phyloP scores from a whole-genome alignment of 192 early-diverging fungal species.

The Neocallimastix lanati region DNA sequence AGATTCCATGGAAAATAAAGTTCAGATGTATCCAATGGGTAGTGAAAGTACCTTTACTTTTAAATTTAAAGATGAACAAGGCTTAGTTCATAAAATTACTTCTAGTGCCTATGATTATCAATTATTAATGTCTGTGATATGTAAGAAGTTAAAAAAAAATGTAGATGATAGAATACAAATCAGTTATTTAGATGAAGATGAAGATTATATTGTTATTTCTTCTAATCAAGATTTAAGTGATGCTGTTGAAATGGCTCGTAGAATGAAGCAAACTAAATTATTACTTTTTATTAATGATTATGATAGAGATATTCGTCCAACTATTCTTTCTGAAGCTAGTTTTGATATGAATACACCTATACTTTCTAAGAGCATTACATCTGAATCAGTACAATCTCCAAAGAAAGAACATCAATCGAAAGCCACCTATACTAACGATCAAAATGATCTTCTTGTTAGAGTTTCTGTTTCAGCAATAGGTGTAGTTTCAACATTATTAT shows the following conservation, averaged over 20 bases:
- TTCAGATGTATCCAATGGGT: constrained; percentile 1
- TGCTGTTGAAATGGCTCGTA: constrained; percentile 54
- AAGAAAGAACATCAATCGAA: neutral
- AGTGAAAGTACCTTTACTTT: constrained; percentile 15
- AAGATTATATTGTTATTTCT: constrained; percentile 64
- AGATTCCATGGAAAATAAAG: constrained; percentile 24
- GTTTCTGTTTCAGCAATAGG: neutral
- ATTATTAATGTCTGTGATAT: constrained; percentile 27
- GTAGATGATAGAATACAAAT: constrained; percentile 26
- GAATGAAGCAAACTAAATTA: neutral
- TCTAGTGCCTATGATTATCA: constrained; percentile 40
- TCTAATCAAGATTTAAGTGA: constrained; percentile 62
- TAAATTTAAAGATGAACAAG: constrained; percentile 57
- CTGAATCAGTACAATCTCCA: too few relatives aligned
- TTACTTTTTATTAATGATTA: neutral
- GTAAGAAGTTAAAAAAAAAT: constrained; percentile 17
- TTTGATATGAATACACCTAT: neutral
- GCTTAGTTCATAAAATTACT: constrained; percentile 58
- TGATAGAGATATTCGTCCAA: neutral
- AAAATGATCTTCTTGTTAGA: neutral
- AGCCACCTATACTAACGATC: neutral
- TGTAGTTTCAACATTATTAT: neutral
- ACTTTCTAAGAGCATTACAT: neutral
- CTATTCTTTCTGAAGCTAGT: neutral
- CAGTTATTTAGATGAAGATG: constrained; percentile 82